Evolutionary conservation across 108 stramenopile species (phyloP).

Genomic region (Cyclotella kingstonii): DNA sequence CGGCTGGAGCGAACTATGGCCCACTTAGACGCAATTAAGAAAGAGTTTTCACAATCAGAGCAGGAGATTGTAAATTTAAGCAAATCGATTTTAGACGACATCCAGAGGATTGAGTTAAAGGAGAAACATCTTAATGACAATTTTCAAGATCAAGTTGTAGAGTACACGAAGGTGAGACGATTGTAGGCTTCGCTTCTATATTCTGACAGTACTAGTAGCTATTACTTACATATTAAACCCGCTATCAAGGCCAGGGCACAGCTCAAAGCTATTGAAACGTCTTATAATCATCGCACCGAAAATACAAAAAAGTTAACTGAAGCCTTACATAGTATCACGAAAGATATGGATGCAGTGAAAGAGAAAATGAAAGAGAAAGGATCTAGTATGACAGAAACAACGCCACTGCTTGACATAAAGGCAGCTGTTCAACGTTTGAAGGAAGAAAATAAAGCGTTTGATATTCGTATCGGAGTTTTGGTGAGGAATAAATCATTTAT

Average conservation of each 20-base stretch:
- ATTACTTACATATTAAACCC: neutral
- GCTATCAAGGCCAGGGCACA: conserved; percentile 4
- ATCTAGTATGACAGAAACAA: conserved; percentile 33
- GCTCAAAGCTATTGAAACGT: conserved; percentile 8
- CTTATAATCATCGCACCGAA: conserved; percentile 12
- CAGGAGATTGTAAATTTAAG: conserved; percentile 1
- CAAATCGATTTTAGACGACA: conserved; percentile 12
- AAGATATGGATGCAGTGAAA: conserved; percentile 21
- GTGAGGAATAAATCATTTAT: conserved; percentile 7
- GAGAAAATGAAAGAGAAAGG: conserved; percentile 34
- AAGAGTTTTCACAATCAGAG: conserved; percentile 17
- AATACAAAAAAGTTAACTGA: conserved; percentile 14
- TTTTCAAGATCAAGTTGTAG: conserved; percentile 13
- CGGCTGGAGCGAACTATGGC: conserved; percentile 3
- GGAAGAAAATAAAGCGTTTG: conserved; percentile 39
- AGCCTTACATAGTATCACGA: conserved; percentile 8
- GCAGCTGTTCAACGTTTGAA: conserved; percentile 25
- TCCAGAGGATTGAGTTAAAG: conserved; percentile 14
- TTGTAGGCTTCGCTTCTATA: neutral
- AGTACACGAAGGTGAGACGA: conserved; percentile 13
- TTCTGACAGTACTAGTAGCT: neutral
- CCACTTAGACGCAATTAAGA: neutral
- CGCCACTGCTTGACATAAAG: conserved; percentile 31
- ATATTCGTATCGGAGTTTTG: conserved; percentile 29
- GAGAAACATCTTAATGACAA: conserved; percentile 9